Percentiles rank a stretch among this genome's conserved stretches.
Evolutionary conservation across 768 basidiomycete genomes (phyloP).

Genomic region (Mycena alexandri): DNA sequence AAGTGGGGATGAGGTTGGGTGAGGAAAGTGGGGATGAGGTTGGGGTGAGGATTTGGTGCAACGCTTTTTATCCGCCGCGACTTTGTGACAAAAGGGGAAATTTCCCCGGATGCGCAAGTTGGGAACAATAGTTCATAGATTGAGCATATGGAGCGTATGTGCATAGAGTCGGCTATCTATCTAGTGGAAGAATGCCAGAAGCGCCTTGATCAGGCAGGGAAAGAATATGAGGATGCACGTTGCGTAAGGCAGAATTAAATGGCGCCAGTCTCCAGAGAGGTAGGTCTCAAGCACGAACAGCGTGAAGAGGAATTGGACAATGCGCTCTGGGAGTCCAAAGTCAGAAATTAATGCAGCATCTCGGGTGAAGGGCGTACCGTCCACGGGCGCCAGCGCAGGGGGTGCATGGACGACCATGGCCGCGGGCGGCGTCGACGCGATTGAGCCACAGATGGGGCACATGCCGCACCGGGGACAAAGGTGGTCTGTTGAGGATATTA

Average conservation of each 20-base stretch:
- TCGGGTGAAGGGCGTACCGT: too few species aligned
- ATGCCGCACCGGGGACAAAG: too few species aligned
- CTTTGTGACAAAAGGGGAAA: slow-evolving; percentile 15
- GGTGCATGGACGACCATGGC: too few species aligned
- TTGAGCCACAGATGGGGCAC: too few species aligned
- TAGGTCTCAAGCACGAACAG: too few species aligned
- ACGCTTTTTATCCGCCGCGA: slow-evolving; percentile 3
- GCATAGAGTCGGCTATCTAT: slow-evolving; percentile 6
- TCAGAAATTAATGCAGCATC: too few species aligned
- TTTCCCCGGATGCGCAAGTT: neutral
- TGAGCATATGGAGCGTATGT: slow-evolving; percentile 11
- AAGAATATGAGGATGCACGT: slow-evolving; percentile 16
- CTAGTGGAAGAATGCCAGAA: slow-evolving; percentile 23
- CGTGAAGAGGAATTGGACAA: too few species aligned
- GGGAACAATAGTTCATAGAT: slow-evolving; percentile 2
- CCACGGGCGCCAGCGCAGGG: too few species aligned
- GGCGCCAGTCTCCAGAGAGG: neutral
- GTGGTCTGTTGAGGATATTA: too few species aligned
- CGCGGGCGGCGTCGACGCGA: too few species aligned
- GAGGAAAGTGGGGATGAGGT: neutral
- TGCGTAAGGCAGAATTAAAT: slow-evolving; percentile 25
- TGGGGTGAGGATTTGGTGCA: neutral
- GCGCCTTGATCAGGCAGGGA: neutral
- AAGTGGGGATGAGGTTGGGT: too few species aligned
- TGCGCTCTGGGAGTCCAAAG: too few species aligned